phyloP scores from a whole-genome alignment of 2,329 filamentous ascomycete species.

The Zymoseptoria brevis region DNA sequence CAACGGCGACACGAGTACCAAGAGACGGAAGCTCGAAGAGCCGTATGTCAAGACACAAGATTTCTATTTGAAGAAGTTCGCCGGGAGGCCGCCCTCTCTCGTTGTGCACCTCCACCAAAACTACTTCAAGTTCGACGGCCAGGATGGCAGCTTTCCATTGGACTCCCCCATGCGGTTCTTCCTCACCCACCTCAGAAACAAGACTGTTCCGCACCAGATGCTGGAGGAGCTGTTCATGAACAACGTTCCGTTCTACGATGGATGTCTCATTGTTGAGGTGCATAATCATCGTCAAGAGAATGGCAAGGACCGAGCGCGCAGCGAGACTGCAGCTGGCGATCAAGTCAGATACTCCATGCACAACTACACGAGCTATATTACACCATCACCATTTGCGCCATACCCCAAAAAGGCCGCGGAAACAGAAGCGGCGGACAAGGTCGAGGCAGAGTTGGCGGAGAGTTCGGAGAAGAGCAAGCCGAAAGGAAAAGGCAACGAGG shows the following conservation, averaged over 20 bases:
- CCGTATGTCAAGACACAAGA: slow-evolving; percentile 57
- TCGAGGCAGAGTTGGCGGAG: slow-evolving; percentile 28
- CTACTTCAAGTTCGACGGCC: slow-evolving; percentile 87
- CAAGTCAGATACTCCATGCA: slow-evolving; percentile 74
- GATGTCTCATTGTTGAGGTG: slow-evolving; percentile 88
- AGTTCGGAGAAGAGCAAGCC: slow-evolving; percentile 39
- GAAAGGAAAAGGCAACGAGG: slow-evolving; percentile 23
- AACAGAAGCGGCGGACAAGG: slow-evolving; percentile 39
- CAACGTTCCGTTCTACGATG: slow-evolving; percentile 81
- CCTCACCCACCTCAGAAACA: slow-evolving; percentile 65
- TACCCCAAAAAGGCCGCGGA: slow-evolving; percentile 45
- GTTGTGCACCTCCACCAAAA: slow-evolving; percentile 77
- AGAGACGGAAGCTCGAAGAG: slow-evolving; percentile 26
- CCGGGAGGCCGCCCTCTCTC: slow-evolving; percentile 66
- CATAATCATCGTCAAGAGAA: slow-evolving; percentile 70
- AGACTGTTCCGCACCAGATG: slow-evolving; percentile 83
- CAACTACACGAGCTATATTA: slow-evolving; percentile 83
- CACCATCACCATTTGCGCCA: slow-evolving; percentile 75
- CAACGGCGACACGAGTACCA: slow-evolving; percentile 18
- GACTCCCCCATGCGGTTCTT: slow-evolving; percentile 82
- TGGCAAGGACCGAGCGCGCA: slow-evolving; percentile 34
- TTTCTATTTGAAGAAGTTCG: slow-evolving; percentile 78
- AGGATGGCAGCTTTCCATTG: slow-evolving; percentile 87
- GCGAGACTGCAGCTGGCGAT: slow-evolving; percentile 46
- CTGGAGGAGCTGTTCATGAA: slow-evolving; percentile 65